Conservation (phyloP, 2,329 filamentous ascomycete species). For the Colletotrichum salicis region DNA sequence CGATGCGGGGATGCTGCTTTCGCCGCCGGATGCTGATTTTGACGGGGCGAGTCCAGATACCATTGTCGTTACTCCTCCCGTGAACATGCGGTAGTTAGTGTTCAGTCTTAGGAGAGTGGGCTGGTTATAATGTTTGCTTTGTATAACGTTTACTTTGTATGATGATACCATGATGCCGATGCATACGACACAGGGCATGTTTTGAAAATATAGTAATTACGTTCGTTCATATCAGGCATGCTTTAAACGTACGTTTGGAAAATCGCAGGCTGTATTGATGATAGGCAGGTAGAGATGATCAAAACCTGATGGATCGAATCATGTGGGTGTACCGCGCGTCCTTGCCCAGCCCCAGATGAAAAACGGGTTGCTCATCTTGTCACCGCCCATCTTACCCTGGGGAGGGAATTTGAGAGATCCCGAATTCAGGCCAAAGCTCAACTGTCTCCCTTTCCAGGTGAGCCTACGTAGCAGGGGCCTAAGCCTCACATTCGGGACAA, state of each 20-base stretch:
- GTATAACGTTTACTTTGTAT: conserved; percentile 4
- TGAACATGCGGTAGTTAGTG: background rate
- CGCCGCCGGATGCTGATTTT: conserved; percentile 16
- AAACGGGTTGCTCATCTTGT: no score
- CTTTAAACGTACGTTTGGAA: background rate
- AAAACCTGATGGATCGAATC: no score
- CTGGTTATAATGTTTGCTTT: background rate
- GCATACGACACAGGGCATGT: background rate
- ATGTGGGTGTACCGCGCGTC: no score
- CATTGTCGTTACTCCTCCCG: conserved; percentile 30
- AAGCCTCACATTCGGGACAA: background rate
- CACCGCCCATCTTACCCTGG: no score
- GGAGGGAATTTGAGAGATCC: background rate
- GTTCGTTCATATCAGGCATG: background rate
- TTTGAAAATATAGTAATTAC: background rate
- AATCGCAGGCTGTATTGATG: no score
- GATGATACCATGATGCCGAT: conserved; percentile 19
- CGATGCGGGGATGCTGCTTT: background rate
- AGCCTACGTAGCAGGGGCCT: background rate
- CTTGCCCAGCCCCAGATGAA: no score
- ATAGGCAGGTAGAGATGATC: no score
- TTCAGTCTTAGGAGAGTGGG: no score
- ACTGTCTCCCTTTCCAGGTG: background rate
- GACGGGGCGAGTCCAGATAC: conserved; percentile 35
- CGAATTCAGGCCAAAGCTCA: background rate